Percentiles rank a stretch among this genome's conserved stretches.
These are phyloP conservation scores for Cercospora canescens DNA, from an alignment of 2,329 filamentous ascomycete genomes.

Conservation along the genomic window DNA sequence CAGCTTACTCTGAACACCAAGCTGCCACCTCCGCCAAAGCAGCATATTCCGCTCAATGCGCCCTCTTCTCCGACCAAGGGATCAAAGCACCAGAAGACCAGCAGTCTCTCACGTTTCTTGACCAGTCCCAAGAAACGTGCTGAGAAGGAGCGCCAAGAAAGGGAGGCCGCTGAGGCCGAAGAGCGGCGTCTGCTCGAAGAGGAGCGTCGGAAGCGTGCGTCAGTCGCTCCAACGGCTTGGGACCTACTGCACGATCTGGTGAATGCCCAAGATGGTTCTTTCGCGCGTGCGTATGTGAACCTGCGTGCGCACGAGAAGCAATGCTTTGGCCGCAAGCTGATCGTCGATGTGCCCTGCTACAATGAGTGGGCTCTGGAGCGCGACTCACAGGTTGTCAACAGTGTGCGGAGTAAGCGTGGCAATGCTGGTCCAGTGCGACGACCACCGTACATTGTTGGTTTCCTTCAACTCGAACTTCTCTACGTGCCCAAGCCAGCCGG, in stretches of 20 bases:
- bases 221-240: slow-evolving; percentile 71
- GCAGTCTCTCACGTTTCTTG: slow-evolving; percentile 88
- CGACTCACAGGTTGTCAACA: slow-evolving; percentile 68
- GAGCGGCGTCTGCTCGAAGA: slow-evolving; percentile 41
- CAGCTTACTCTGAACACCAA: slow-evolving; percentile 96
- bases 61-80: slow-evolving; percentile 63
- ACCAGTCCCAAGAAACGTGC: slow-evolving; percentile 96
- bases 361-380: slow-evolving; percentile 98
- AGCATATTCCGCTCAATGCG: slow-evolving; percentile 40
- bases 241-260: slow-evolving; percentile 85
- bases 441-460: slow-evolving; percentile 95
- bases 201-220: slow-evolving; percentile 57
- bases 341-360: slow-evolving; percentile 90
- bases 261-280: slow-evolving; percentile 84
- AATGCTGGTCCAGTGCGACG: slow-evolving; percentile 65
- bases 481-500: slow-evolving; percentile 93
- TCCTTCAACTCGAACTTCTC: slow-evolving; percentile 88
- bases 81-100: slow-evolving; percentile 70
- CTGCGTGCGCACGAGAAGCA: slow-evolving; percentile 87
- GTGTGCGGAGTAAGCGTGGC: slow-evolving; percentile 82
- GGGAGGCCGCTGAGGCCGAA: slow-evolving; percentile 73
- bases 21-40: slow-evolving; percentile 59
- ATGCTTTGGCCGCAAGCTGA: slow-evolving; percentile 85
- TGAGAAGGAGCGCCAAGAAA: slow-evolving; percentile 82
- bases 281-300: slow-evolving; percentile 89